Conservation (phyloP, 495 filamentous ascomycete species). For the Penicillium flavigenum region DNA sequence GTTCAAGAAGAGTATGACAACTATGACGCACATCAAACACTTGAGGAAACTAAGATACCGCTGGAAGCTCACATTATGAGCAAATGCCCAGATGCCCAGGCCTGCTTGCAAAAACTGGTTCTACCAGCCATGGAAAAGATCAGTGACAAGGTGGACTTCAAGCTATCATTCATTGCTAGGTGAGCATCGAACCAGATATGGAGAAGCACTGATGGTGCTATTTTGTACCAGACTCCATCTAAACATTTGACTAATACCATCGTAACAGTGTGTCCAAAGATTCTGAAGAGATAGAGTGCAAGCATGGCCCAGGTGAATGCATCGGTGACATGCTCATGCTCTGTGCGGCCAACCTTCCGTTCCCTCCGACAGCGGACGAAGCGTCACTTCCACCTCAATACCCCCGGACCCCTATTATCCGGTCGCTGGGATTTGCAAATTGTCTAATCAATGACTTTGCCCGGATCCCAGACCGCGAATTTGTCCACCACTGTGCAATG, state of each 20-base stretch:
- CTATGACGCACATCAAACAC: not conserved
- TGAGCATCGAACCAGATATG: conserved; percentile 31
- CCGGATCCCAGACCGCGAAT: conserved; percentile 67
- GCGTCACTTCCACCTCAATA: conserved; percentile 28
- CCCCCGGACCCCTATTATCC: conserved; percentile 67
- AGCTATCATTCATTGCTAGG: conserved; percentile 85
- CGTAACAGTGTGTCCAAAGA: conserved; percentile 35
- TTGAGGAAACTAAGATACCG: conserved; percentile 53
- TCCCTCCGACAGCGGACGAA: conserved; percentile 27
- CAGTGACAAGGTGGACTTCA: conserved; percentile 83
- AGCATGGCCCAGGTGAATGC: conserved; percentile 86
- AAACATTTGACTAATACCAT: conserved; percentile 1
- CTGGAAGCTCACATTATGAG: conserved; percentile 92
- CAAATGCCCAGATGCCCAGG: conserved; percentile 86
- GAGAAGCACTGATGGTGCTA: not conserved
- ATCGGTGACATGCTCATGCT: conserved; percentile 92
- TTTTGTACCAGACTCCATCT: not conserved
- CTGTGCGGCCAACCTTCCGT: conserved; percentile 71
- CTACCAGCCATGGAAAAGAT: conserved; percentile 83
- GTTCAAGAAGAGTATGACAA: not conserved
- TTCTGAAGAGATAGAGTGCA: conserved; percentile 59
- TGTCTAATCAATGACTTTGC: conserved; percentile 73
- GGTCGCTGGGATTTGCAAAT: conserved; percentile 85
- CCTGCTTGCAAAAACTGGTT: conserved; percentile 77
- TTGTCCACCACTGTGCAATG: conserved; percentile 81